A percentile compares a stretch with the other conserved stretches of the same genome.
These are phyloP conservation scores for Aquilaria sinensis DNA, from an alignment of 345 rosid genomes.

Conservation along the genomic window DNA sequence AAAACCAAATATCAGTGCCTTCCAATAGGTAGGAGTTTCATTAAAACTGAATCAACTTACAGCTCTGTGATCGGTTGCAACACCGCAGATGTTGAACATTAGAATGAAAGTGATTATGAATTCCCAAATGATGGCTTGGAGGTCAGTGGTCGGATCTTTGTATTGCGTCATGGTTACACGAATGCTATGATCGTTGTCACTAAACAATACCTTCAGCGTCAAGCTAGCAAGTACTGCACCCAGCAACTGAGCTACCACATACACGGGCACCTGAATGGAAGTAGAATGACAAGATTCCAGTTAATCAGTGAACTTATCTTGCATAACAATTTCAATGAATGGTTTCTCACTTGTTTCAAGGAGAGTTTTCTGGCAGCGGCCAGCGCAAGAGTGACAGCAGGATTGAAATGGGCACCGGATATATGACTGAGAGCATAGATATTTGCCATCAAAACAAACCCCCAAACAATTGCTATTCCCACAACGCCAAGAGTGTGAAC, in stretches of 20 bases:
- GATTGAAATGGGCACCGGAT: constrained; percentile 55
- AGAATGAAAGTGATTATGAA: constrained; percentile 35
- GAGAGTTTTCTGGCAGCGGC: constrained; percentile 28
- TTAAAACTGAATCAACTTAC: constrained; percentile 15
- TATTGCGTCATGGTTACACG: constrained; percentile 24
- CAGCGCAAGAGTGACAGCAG: constrained; percentile 40
- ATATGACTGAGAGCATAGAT: constrained; percentile 39
- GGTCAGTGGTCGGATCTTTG: constrained; percentile 28
- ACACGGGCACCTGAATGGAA: constrained; percentile 29
- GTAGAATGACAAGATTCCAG: background rate
- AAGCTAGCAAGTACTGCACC: constrained; percentile 37
- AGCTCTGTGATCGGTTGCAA: constrained; percentile 42
- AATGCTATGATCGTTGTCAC: constrained; percentile 14
- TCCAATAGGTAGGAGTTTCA: no score
- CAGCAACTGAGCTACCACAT: constrained; percentile 32
- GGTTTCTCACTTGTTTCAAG: constrained; percentile 33
- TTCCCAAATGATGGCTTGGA: constrained; percentile 49
- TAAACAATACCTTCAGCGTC: constrained; percentile 28
- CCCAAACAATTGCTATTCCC: constrained; percentile 45
- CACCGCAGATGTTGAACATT: constrained; percentile 30
- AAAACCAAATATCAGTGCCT: background rate
- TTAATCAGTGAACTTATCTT: background rate
- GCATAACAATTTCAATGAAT: background rate
- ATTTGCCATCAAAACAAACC: constrained; percentile 33
- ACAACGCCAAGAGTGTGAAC: constrained; percentile 26